These are phyloP conservation scores for Erythrobasidium yunnanense DNA, from an alignment of 768 basidiomycete species.

Conservation along the genomic window DNA sequence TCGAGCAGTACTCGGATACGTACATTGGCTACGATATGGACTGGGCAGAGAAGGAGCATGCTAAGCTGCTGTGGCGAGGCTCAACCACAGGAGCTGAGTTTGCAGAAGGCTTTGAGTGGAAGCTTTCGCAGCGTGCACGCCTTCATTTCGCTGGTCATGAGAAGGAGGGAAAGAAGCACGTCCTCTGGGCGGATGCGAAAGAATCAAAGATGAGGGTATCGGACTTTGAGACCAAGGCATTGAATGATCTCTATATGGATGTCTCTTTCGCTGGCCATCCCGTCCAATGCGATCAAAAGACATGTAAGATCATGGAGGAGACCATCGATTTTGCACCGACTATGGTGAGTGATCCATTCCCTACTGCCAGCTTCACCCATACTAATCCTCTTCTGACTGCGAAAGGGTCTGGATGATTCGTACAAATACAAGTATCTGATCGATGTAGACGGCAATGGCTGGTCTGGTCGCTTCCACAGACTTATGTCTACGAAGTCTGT, in stretches of 20 bases:
- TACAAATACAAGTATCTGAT: slow-evolving; percentile 35
- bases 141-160: slow-evolving; percentile 42
- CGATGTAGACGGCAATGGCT: slow-evolving; percentile 34
- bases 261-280: slow-evolving; percentile 35
- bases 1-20: slow-evolving; percentile 80
- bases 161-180: slow-evolving; percentile 41
- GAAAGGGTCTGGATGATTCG: slow-evolving; percentile 32
- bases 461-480: slow-evolving; percentile 42
- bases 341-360: slow-evolving; percentile 33
- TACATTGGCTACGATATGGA: slow-evolving; percentile 76
- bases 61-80: slow-evolving; percentile 79
- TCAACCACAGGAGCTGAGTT: slow-evolving; percentile 76
- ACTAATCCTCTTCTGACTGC: not conserved
- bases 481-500: slow-evolving; percentile 74
- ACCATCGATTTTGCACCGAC: slow-evolving; percentile 36
- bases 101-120: slow-evolving; percentile 46
- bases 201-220: slow-evolving; percentile 26
- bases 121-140: slow-evolving; percentile 45
- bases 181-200: slow-evolving; percentile 41
- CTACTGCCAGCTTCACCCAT: not conserved
- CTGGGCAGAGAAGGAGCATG: slow-evolving; percentile 79
- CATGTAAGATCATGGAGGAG: slow-evolving; percentile 33
- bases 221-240: slow-evolving; percentile 29
- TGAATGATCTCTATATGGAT: slow-evolving; percentile 37
- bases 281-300: slow-evolving; percentile 37